Base-by-base conservation (phyloP, 768 basidiomycete species). In the Cytidiella melzeri region DNA sequence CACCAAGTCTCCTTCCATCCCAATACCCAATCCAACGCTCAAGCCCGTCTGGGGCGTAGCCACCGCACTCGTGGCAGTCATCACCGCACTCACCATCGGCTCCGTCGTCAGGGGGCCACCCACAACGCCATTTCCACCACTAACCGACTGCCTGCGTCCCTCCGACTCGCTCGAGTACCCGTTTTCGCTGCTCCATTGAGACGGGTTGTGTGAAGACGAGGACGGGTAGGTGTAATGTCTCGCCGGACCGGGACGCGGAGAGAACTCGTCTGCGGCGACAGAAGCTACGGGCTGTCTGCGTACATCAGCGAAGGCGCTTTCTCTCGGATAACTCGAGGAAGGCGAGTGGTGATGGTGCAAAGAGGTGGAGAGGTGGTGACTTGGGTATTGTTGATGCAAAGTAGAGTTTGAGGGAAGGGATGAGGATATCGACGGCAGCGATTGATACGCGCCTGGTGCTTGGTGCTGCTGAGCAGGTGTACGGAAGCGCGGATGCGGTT, bases 81-180 rank as follows among this genome's bases (percentile, higher is more conserved):
- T 30, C 47, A 40, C 47, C n/a, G n/a, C n/a, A n/a, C n/a, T n/a
- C n/a, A n/a, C n/a, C 39, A 48, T 28, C 41, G 47, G 40, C 40
- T 23, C 19, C 24, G 47, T 48, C 19, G 47, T 48, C 39, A 48
- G 41, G 10, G 47, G 47, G 6, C 47, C 47, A n/a, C 21, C 24
- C n/a, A 30, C 19, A 20, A 30, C 28, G 43, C 10, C 13, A 20
- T 20, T 28, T n/a, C 23, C 13, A 5, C 10, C 26, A 11, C 26
- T 18, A 10, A 18, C 30, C 38, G 45, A 21, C 18, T n/a, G 26
- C 6, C 23, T 15, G 19, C 46, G 34, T 47, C 46, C 46, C 46
- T 34, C 30, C 30, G 30, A 34, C 15, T 34, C 30, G 30, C 30
- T 34, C 30, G 30, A 34, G 15, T 34, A 34, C 30, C 30, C 30